A percentile compares a stretch with the other conserved stretches of the same genome.
Conservation (phyloP, 2,329 filamentous ascomycete species). For the Talaromyces islandicus region DNA sequence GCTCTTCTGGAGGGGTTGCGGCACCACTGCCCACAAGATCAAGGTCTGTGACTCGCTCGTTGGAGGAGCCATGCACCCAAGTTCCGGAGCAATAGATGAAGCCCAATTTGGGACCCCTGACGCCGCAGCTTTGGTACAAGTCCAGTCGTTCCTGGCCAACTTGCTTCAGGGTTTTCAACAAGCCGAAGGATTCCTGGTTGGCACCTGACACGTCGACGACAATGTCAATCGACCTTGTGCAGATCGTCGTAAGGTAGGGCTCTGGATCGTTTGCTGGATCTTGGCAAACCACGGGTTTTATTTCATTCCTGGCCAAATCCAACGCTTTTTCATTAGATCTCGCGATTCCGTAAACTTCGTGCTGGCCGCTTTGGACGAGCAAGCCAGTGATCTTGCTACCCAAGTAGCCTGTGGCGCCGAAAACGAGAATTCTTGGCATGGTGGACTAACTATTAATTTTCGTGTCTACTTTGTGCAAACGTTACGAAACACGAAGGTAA, state of each 20-base stretch:
- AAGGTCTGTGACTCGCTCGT: conserved; percentile 22
- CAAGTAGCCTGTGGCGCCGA: conserved; percentile 29
- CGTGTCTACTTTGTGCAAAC: no score
- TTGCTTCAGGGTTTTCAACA: conserved; percentile 16
- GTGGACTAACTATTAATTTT: not conserved
- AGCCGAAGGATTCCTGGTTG: conserved; percentile 15
- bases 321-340: conserved; percentile 26
- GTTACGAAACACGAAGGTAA: no score
- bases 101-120: conserved; percentile 27
- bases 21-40: conserved; percentile 19
- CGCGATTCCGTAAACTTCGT: conserved; percentile 33
- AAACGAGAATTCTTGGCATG: conserved; percentile 28
- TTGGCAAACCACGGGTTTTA: conserved; percentile 23
- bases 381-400: conserved; percentile 18
- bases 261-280: conserved; percentile 17
- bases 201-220: conserved; percentile 28
- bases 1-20: conserved; percentile 14
- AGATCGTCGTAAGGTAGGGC: conserved; percentile 16
- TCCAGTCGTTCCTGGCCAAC: conserved; percentile 15
- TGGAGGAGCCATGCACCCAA: conserved; percentile 32
- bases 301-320: conserved; percentile 23
- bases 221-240: conserved; percentile 24
- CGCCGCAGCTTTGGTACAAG: conserved; percentile 14
- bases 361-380: conserved; percentile 21
- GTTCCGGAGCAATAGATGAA: conserved; percentile 33